phyloP scores from a whole-genome alignment of 2,329 filamentous ascomycete species.

The Aschersonia sp. region DNA sequence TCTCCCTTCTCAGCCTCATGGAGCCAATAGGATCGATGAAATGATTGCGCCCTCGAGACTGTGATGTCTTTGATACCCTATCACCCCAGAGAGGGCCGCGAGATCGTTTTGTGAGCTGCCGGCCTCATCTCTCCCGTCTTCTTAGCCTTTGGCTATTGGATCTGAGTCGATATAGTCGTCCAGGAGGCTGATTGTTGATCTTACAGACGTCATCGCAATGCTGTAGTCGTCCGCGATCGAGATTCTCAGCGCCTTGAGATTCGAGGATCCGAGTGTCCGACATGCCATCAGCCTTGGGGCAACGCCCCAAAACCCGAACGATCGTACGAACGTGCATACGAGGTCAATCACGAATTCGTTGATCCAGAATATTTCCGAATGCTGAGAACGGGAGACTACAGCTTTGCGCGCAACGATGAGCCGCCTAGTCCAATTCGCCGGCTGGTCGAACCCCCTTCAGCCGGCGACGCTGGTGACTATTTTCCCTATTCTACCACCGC shows the following conservation, averaged over 20 bases:
- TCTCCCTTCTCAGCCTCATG: background rate
- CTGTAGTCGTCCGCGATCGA: constrained; percentile 82
- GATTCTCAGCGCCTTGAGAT: constrained; percentile 75
- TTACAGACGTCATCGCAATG: constrained; percentile 73
- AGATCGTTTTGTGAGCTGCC: constrained; percentile 61
- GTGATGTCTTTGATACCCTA: constrained; percentile 62
- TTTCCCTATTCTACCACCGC: constrained; percentile 8
- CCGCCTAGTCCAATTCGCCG: constrained; percentile 40
- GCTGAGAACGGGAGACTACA: constrained; percentile 46
- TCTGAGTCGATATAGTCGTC: background rate
- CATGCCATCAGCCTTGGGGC: constrained; percentile 63
- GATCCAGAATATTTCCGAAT: constrained; percentile 92
- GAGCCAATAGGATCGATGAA: too few relatives aligned
- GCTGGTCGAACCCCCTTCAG: constrained; percentile 30
- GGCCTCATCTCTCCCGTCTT: background rate
- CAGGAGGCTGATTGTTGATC: background rate
- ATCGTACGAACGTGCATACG: constrained; percentile 28
- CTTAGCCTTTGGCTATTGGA: too few relatives aligned
- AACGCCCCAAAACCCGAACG: constrained; percentile 29
- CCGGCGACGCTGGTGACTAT: constrained; percentile 5
- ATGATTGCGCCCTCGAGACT: background rate
- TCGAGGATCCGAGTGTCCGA: constrained; percentile 71
- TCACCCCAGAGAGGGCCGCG: constrained; percentile 54
- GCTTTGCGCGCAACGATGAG: constrained; percentile 27
- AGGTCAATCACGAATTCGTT: constrained; percentile 49